These are phyloP conservation scores for Dictyostelium brefeldianum DNA, from an alignment of 78 protist species.

Conservation along the genomic window DNA sequence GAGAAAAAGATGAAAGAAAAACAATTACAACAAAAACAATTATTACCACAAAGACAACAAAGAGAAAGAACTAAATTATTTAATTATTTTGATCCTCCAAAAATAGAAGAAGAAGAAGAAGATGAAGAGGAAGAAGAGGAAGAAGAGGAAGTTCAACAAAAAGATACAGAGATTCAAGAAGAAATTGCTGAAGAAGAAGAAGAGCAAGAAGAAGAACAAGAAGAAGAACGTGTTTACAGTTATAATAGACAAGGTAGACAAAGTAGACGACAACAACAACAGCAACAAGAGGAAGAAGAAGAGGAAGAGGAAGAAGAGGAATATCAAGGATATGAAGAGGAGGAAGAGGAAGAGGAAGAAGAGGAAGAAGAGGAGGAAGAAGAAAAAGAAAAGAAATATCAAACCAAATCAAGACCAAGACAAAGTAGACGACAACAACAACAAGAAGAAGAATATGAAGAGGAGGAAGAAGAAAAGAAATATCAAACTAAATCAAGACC, in stretches of 20 bases:
- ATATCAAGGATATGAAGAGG: background rate
- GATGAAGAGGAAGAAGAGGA: background rate
- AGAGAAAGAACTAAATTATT: background rate
- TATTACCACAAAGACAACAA: conserved; percentile 5
- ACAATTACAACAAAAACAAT: conserved; percentile 29
- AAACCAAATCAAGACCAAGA: too few relatives aligned
- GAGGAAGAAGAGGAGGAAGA: conserved; percentile 3
- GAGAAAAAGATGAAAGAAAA: background rate
- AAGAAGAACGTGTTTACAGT: background rate
- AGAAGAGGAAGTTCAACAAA: background rate
- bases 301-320: conserved; percentile 28
- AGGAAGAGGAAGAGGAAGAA: conserved; percentile 15
- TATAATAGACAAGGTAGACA: background rate
- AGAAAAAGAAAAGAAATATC: conserved; percentile 43
- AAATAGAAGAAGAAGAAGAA: background rate
- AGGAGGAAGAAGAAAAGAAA: conserved; percentile 21
- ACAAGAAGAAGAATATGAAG: conserved; percentile 15
- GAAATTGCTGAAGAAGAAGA: background rate
- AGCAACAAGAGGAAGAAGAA: background rate
- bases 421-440: conserved; percentile 14
- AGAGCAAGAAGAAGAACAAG: background rate
- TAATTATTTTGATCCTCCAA: background rate
- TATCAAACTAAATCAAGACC: conserved; percentile 30
- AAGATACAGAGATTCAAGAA: too few relatives aligned
- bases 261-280: background rate